A percentile compares a stretch with the other conserved stretches of the same genome.
Conservation (phyloP, 2,329 filamentous ascomycete species). For the Aureobasidium zeae region DNA sequence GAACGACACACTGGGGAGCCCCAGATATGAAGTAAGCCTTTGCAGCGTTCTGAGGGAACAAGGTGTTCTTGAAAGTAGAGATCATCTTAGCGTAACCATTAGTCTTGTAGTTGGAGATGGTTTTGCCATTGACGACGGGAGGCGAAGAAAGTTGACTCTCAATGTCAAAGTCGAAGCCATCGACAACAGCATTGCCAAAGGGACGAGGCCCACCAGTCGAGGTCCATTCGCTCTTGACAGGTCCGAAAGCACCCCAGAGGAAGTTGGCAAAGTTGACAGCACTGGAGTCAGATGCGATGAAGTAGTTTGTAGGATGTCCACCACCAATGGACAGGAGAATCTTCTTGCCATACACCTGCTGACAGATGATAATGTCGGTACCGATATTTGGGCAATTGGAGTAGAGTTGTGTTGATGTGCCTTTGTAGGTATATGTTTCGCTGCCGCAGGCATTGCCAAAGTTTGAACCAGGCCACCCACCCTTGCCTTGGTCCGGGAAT, state of each 20-base stretch:
- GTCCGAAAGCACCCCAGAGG: conserved; percentile 49
- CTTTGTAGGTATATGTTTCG: conserved; percentile 32
- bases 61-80: conserved; percentile 35
- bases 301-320: conserved; percentile 51
- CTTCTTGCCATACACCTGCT: conserved; percentile 54
- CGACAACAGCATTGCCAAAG: conserved; percentile 55
- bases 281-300: conserved; percentile 34
- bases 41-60: conserved; percentile 30
- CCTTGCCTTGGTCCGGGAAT: conserved; percentile 40
- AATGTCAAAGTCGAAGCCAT: conserved; percentile 72
- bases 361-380: conserved; percentile 49
- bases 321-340: conserved; percentile 65
- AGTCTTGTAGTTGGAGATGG: conserved; percentile 27
- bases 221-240: conserved; percentile 18
- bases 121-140: conserved; percentile 16
- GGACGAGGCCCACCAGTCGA: conserved; percentile 45
- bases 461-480: conserved; percentile 44
- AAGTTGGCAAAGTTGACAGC: conserved; percentile 50
- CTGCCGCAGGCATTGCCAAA: conserved; percentile 48
- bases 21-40: conserved; percentile 41
- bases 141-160: conserved; percentile 43
- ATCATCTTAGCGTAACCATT: conserved; percentile 42
- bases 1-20: conserved; percentile 40
- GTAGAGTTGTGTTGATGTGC: conserved; percentile 34
- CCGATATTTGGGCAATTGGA: conserved; percentile 54